Evolutionary conservation across 2,329 filamentous ascomycete species (phyloP), one percentile per base, ranked within the genome.

Genomic region (Talaromyces atroroseus): DNA sequence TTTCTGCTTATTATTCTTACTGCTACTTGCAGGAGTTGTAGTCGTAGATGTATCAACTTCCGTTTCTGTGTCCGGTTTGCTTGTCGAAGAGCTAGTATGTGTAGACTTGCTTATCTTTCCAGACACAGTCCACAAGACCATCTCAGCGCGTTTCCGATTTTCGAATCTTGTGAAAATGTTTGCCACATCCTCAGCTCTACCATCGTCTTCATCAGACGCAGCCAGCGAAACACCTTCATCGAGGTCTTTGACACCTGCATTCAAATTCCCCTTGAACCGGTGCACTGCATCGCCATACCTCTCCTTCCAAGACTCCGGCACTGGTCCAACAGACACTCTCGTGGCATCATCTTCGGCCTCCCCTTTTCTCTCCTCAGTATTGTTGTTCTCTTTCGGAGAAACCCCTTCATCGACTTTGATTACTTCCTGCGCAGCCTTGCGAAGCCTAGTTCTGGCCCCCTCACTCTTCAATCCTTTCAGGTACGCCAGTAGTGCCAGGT

Each of bases 401-500:
- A 78, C 73, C 40, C 76, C 74, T 7, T 80, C 62, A 58, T 74
- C 70, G 23, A 57, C 61, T 53, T 70, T 68, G 52, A 85, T 78
- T 50, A 86, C 73, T 52, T 85, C 80, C 58, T 83, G 76, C 23
- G 89, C 89, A 55, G 82, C 78, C 64, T 89, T 80, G 40, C 80
- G 79, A 60, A 96, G 74, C 55, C 90, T 66, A 42, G 66, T 80
- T 56, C 84, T 82, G 54, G 90, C 84, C 5, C 85, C 85, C 59
- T 82, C 83, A 38, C 91, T 89, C 74, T 92, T 86, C 56, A 96
- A 74, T 51, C 90, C 90, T 57, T 82, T 78, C 61, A 96, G 83
- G 74, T 96, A 97, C 52, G 83, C 80, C 67, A 87, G 83, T 44
- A 96, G 83, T 21, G 84, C 79, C 48, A 82, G 74, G 58, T 89